Percentiles rank a stretch among this genome's conserved stretches.
phyloP scores from a whole-genome alignment of 805 yeast genomes.

The Saturnispora galanensis region DNA sequence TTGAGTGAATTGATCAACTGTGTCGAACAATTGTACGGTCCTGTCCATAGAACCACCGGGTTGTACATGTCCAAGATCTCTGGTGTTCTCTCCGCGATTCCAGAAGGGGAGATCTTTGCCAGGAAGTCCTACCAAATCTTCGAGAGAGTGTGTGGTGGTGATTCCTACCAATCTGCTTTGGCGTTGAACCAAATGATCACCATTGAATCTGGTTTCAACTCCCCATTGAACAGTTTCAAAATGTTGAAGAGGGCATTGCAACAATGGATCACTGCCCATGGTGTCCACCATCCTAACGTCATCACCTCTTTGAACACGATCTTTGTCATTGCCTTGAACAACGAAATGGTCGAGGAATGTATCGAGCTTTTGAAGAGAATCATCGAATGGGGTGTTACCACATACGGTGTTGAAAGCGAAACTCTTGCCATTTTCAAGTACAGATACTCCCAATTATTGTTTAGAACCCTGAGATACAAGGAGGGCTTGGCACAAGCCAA shows the following conservation, averaged over 20 bases:
- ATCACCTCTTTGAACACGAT: constrained; percentile 54
- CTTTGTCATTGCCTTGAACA: constrained; percentile 47
- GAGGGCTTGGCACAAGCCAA: constrained; percentile 48
- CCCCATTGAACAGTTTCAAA: constrained; percentile 50
- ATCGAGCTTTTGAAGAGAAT: constrained; percentile 44
- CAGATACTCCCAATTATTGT: constrained; percentile 57
- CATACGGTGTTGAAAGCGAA: constrained; percentile 51
- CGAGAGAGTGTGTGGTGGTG: constrained; percentile 77
- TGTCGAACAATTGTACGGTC: constrained; percentile 77
- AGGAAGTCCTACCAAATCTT: constrained; percentile 62
- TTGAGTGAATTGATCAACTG: constrained; percentile 40
- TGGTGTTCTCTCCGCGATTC: constrained; percentile 6
- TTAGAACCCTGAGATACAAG: constrained; percentile 40
- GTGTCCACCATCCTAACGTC: constrained; percentile 59
- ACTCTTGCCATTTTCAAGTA: constrained; percentile 57
- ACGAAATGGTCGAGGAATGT: constrained; percentile 40
- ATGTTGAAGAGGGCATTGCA: constrained; percentile 51
- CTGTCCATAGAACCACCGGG: constrained; percentile 70
- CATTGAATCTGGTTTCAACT: constrained; percentile 53
- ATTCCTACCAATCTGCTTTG: constrained; percentile 65
- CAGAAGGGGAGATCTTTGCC: constrained; percentile 27
- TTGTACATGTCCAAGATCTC: constrained; percentile 58
- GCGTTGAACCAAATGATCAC: constrained; percentile 66
- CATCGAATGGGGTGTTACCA: constrained; percentile 36
- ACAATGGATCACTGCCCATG: constrained; percentile 49